These are phyloP conservation scores for Triglochin maritima DNA, from an alignment of 106 monocot species.

Conservation along the genomic window DNA sequence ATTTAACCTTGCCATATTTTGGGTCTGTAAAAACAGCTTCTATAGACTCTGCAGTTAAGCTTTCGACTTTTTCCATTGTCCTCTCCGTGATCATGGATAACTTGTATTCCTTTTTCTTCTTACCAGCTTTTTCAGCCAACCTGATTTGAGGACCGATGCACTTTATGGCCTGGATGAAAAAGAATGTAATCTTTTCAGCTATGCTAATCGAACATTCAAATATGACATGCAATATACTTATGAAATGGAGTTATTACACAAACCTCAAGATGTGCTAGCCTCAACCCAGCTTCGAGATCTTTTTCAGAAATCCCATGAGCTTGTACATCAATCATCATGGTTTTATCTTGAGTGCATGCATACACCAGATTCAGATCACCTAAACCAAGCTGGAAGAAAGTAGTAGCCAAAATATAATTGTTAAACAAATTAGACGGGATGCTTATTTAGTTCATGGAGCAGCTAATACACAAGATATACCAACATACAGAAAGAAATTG, in stretches of 20 bases:
- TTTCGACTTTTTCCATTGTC: slow-evolving; percentile 56
- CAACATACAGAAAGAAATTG: no score
- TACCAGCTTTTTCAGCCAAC: slow-evolving; percentile 88
- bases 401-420: background rate
- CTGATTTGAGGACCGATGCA: slow-evolving; percentile 86
- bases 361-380: slow-evolving; percentile 98
- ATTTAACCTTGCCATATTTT: slow-evolving; percentile 75
- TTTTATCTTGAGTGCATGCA: slow-evolving; percentile 88
- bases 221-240: background rate
- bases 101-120: slow-evolving; percentile 73
- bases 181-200: background rate
- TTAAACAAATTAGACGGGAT: no score
- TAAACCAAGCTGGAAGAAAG: slow-evolving; percentile 41
- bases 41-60: slow-evolving; percentile 59
- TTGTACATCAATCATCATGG: slow-evolving; percentile 97
- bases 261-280: slow-evolving; percentile 90
- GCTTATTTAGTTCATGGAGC: no score
- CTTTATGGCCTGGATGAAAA: slow-evolving; percentile 67
- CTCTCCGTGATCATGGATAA: slow-evolving; percentile 69
- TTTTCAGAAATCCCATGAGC: slow-evolving; percentile 92
- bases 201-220: background rate
- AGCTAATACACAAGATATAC: no score
- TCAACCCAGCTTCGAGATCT: slow-evolving; percentile 70
- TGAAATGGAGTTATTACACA: background rate
- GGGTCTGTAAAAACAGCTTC: slow-evolving; percentile 83